Base-by-base conservation (phyloP, 2,329 filamentous ascomycete genomes). In the Hyphodiscus sp. region DNA sequence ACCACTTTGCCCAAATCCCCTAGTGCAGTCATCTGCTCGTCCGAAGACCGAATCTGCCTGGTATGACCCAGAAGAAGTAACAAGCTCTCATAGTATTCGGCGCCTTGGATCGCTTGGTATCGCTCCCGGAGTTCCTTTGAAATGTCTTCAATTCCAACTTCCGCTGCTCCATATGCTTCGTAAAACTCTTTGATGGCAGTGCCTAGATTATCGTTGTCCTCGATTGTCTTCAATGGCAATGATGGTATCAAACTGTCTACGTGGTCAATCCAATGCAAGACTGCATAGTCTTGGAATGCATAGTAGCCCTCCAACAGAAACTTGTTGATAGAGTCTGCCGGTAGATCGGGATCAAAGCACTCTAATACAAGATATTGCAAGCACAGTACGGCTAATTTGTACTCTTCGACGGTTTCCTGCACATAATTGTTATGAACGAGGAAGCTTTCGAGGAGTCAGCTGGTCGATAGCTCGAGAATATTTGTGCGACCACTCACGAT, bases 261-360 rank as follows among this genome's bases (percentile, higher is more conserved):
- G 51, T 69, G 67, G 43, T 58, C 19, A 19, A 58, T 44, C 66
- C 67, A 69, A 41, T 65, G 55, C 18, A 62, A 48, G 29, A 58
- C 53, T 1, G 65, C 66, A 46, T 69, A 69, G 18, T 67, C 65
- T 20, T 58, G 53, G 51, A 69, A 67, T 20, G 59, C 56, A 51
- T 63, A 67, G 46, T 58, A 56, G 18, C 66, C 67, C 10, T 47
- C 23, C 38, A 10, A 49, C 15, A 53, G 18, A 45, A 46, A 50
- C 7, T 46, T 23, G 19, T 49, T 16, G 9, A 56, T 51, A 8
- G 19, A 41, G 1, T 57, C 26, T 11, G 61, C 49, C 4, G 48
- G 29, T 10, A 55, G 20, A 15, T 50, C 46, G 4, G 47, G 45
- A 18, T 55, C 48, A 48, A 68, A 67, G 50, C 57, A 60, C 7